phyloP scores from a whole-genome alignment of 2,329 filamentous ascomycete species.

The Pleoardoris graminearum region DNA sequence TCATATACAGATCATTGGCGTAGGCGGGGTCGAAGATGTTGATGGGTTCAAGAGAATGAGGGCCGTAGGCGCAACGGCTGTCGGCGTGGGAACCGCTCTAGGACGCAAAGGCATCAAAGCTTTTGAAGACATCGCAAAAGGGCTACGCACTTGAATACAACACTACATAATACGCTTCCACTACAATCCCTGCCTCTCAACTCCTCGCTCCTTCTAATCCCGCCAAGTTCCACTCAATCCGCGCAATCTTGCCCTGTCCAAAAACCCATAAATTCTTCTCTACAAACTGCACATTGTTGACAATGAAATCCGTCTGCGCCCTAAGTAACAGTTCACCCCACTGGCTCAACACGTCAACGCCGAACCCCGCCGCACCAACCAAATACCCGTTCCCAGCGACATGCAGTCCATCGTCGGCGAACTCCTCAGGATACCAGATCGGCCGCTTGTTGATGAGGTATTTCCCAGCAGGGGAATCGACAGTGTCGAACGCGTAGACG shows the following conservation, averaged over 20 bases:
- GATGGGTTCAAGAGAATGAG: constrained; percentile 66
- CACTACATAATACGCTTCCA: too few relatives aligned
- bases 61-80: constrained; percentile 65
- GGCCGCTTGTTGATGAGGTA: not conserved
- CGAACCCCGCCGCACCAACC: not conserved
- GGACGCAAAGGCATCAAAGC: constrained; percentile 65
- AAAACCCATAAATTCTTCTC: not conserved
- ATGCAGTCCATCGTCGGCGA: not conserved
- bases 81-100: constrained; percentile 69
- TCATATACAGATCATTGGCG: constrained; percentile 67
- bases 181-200: too few relatives aligned
- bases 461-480: not conserved
- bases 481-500: not conserved
- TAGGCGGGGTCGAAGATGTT: constrained; percentile 70
- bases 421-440: constrained; percentile 1
- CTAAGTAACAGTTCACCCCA: not conserved
- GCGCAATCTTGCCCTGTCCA: not conserved
- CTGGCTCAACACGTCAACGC: not conserved
- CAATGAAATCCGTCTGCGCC: not conserved
- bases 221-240: not conserved
- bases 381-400: not conserved
- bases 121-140: constrained; percentile 61
- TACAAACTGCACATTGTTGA: not conserved
- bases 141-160: not conserved
- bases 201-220: not conserved